Evolutionary conservation across 495 filamentous ascomycete genomes (phyloP).

Genomic region (Penicillium coffeae): DNA sequence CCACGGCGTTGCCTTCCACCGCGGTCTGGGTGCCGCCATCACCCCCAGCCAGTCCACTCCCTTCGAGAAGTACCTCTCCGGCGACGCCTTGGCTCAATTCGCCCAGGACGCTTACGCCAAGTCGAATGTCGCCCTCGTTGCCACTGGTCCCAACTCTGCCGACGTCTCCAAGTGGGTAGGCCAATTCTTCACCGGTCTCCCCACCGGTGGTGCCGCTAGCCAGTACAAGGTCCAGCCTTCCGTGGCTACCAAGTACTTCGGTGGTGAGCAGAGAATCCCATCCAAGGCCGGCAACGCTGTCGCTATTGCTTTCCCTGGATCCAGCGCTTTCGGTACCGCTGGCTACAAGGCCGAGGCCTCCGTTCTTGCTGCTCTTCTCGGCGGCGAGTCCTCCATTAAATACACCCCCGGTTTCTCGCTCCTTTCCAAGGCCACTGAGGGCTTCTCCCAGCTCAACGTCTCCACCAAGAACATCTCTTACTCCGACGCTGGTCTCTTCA

Average conservation of each 20-base stretch:
- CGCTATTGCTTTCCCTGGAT: slow-evolving; percentile 89
- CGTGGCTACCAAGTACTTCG: slow-evolving; percentile 74
- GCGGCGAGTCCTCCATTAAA: slow-evolving; percentile 87
- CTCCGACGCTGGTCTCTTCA: slow-evolving; percentile 90
- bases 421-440: slow-evolving; percentile 69
- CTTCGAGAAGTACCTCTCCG: slow-evolving; percentile 71
- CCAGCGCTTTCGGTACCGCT: slow-evolving; percentile 64
- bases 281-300: slow-evolving; percentile 69
- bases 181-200: slow-evolving; percentile 70
- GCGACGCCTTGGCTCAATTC: slow-evolving; percentile 64
- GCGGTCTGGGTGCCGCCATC: slow-evolving; percentile 74
- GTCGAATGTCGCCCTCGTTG: slow-evolving; percentile 84
- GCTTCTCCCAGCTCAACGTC: slow-evolving; percentile 60
- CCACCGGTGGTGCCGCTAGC: slow-evolving; percentile 32
- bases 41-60: slow-evolving; percentile 66
- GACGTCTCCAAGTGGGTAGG: slow-evolving; percentile 87
- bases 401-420: slow-evolving; percentile 92
- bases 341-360: slow-evolving; percentile 83
- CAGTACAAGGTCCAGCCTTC: slow-evolving; percentile 38
- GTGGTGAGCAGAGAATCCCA: slow-evolving; percentile 88
- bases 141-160: slow-evolving; percentile 73
- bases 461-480: slow-evolving; percentile 75
- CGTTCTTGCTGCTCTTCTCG: slow-evolving; percentile 85
- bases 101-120: slow-evolving; percentile 76
- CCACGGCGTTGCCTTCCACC: slow-evolving; percentile 90